Evolutionary conservation across 2,329 filamentous ascomycete species (phyloP).

Genomic region (Fusarium concolor): DNA sequence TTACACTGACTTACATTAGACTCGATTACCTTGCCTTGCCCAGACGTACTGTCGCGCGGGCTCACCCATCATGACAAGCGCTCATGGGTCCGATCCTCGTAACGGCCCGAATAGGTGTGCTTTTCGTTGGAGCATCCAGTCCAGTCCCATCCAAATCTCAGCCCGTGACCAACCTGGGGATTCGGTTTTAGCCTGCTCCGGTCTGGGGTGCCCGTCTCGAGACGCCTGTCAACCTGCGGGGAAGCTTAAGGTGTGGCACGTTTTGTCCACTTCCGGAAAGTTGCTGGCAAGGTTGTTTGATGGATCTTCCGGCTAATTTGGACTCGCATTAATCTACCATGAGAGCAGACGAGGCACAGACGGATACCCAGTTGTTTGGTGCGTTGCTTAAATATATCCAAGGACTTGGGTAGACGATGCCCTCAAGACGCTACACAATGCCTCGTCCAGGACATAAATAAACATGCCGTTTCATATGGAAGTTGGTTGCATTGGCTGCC

Average conservation of each 20-base stretch:
- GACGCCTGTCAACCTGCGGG: conserved; percentile 43
- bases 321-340: conserved; percentile 8
- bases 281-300: conserved; percentile 28
- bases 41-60: conserved; percentile 5
- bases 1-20: conserved; percentile 15
- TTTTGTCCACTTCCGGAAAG: conserved; percentile 29
- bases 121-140: conserved; percentile 27
- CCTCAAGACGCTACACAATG: not conserved
- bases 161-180: conserved; percentile 29
- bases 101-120: conserved; percentile 47
- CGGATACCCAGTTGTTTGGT: conserved; percentile 1
- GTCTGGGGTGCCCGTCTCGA: conserved; percentile 26
- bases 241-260: conserved; percentile 43
- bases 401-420: not conserved
- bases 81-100: conserved; percentile 7
- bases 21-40: not conserved
- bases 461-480: not conserved
- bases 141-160: conserved; percentile 27
- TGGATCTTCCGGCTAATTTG: conserved; percentile 37
- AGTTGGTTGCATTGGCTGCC: not conserved
- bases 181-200: conserved; percentile 33
- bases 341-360: conserved; percentile 10
- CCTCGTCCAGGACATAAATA: not conserved
- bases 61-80: conserved; percentile 26
- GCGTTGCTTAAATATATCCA: not conserved